Base-by-base conservation (phyloP, 164 flowering plant species). In the Amborella trichopoda region DNA sequence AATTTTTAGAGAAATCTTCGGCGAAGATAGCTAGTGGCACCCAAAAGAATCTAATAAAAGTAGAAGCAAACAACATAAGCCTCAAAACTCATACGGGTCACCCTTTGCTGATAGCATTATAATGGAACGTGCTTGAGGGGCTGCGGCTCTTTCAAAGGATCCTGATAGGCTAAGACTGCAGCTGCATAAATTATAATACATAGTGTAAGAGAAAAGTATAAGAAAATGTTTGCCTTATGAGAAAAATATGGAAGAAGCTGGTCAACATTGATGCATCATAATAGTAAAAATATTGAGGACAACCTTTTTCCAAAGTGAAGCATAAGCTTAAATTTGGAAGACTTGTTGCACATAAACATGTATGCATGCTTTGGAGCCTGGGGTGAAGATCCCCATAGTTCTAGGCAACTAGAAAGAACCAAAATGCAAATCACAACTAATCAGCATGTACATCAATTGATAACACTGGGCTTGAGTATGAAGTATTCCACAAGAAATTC, bases 131-230 rank as follows among this genome's bases (percentile, higher is more conserved):
- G 99, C 95, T 63, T 74, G 80, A 52, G 63, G 62, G 8, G 86
- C 96, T 30, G 99, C 99, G 53, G 99, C 99, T 70, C 99, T 78
- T 71, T 91, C 86, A 66, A 82, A 91, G 49, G 99, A 87, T 68
- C 83, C 82, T 57, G 99, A 83, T 61, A 82, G 56, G 70, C 72
- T 91, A 46, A 87, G 95, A 60, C 96, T 82, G 68, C 99, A 87
- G 64, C 99, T 91, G 94, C 48, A 62, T 12, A 60, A 42, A 30
- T 12, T 53, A 50, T 50, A 59, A 14, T n/a, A 33, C 49, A 48
- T 28, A 18, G 3, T 36, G 28, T 50, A 33, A 52, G 44, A 48
- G 10, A 36, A 9, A 9, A 46, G 17, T 9, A 47, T 18, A 18
- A 33, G 18, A 6, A 42, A 6, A 44, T 22, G 12, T 25, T 37